Percentiles rank a stretch among this genome's conserved stretches.
Evolutionary conservation across 2,329 filamentous ascomycete genomes (phyloP).

Genomic region (Fusarium longipes): DNA sequence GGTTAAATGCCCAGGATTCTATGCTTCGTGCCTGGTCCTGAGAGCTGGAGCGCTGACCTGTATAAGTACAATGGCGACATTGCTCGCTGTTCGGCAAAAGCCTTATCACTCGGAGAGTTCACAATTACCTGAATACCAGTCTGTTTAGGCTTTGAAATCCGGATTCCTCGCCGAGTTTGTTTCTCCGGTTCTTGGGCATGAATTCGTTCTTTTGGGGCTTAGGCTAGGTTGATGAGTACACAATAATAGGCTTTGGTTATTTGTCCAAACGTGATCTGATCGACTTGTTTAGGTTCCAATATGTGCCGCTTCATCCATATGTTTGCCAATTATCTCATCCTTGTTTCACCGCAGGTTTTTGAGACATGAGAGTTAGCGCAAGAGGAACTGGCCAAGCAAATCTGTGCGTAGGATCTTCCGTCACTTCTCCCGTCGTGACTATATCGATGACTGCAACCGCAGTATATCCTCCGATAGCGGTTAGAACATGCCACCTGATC

Average conservation of each 20-base stretch:
- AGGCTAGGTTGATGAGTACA: too few relatives aligned
- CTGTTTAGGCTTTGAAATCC: background rate
- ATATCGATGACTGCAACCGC: slow-evolving; percentile 54
- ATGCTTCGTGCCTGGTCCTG: background rate
- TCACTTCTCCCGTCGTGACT: slow-evolving; percentile 51
- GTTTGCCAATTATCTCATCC: fast-evolving
- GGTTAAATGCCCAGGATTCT: background rate
- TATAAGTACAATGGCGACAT: too few relatives aligned
- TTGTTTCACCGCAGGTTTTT: background rate
- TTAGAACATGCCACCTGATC: slow-evolving; percentile 56
- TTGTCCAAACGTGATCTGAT: too few relatives aligned
- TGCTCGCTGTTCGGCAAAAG: background rate
- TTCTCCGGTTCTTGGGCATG: background rate
- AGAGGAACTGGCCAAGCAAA: slow-evolving; percentile 53
- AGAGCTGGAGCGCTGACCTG: too few relatives aligned
- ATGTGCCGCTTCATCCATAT: background rate
- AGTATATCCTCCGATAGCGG: slow-evolving; percentile 55
- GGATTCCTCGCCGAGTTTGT: background rate
- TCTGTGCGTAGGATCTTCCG: slow-evolving; percentile 42
- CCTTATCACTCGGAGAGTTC: background rate
- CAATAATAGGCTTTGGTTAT: too few relatives aligned
- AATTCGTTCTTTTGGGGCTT: background rate
- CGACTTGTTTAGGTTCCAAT: too few relatives aligned
- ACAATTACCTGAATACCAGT: background rate
- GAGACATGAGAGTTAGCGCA: slow-evolving; percentile 30